phyloP scores from a whole-genome alignment of 2,329 filamentous ascomycete genomes.

The Leptographium flavum region DNA sequence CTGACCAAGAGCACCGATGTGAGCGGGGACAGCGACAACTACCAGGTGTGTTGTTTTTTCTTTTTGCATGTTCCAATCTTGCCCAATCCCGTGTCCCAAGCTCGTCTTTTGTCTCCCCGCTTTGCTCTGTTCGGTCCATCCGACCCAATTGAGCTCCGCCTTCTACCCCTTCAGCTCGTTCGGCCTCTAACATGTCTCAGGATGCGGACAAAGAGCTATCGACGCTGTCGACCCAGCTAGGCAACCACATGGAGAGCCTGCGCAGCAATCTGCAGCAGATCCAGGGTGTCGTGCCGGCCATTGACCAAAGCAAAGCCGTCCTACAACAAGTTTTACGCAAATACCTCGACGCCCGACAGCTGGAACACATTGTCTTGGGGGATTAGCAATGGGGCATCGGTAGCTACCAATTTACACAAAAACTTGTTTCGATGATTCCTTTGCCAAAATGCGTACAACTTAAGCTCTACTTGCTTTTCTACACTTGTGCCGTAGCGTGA shows the following conservation, averaged over 20 bases:
- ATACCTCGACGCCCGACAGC: conserved; percentile 28
- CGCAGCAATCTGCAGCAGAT: conserved; percentile 38
- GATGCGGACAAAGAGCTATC: conserved; percentile 26
- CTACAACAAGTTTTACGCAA: conserved; percentile 32
- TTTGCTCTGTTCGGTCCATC: no score
- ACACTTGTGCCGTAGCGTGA: no score
- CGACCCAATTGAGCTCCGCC: no score
- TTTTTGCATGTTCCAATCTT: neutral
- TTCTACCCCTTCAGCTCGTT: no score
- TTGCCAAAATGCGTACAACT: no score
- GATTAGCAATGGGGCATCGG: no score
- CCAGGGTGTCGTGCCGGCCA: conserved; percentile 33
- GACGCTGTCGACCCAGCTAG: conserved; percentile 32
- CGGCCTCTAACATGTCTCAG: no score
- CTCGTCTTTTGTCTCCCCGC: no score
- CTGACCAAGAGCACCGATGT: neutral
- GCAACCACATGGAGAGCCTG: conserved; percentile 42
- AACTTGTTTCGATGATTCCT: no score
- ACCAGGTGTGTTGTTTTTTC: conserved; percentile 15
- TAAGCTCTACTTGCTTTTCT: no score
- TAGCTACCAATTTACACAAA: no score
- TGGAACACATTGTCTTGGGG: conserved; percentile 34
- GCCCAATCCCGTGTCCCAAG: no score
- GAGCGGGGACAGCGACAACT: conserved; percentile 12
- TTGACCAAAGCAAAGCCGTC: conserved; percentile 31